Evolutionary conservation across 73 alveolate species (phyloP).

Genomic region (Paramecium bursaria): DNA sequence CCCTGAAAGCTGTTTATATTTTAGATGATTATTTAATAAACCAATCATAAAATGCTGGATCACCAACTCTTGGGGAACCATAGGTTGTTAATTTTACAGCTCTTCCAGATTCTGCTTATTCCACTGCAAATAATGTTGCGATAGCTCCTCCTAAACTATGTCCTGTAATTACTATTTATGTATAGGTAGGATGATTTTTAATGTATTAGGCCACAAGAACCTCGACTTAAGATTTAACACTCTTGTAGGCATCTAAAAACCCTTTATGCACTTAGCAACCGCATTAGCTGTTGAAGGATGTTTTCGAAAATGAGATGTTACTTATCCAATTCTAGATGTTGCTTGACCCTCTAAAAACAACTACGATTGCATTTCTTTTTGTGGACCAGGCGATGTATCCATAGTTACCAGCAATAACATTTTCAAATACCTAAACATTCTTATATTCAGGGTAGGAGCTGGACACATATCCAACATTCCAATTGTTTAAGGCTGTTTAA

Average conservation of each 20-base stretch:
- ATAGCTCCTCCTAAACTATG: slow-evolving; percentile 72
- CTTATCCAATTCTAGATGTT: slow-evolving; percentile 65
- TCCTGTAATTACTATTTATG: slow-evolving; percentile 55
- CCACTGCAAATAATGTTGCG: slow-evolving; percentile 64
- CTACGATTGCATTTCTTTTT: slow-evolving; percentile 36
- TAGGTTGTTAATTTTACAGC: slow-evolving; percentile 25
- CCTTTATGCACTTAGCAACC: slow-evolving; percentile 66
- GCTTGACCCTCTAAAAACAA: slow-evolving; percentile 66
- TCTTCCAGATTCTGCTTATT: slow-evolving; percentile 49
- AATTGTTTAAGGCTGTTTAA: slow-evolving; percentile 10
- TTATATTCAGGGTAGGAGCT: slow-evolving; percentile 16
- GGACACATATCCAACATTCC: slow-evolving; percentile 49
- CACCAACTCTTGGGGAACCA: slow-evolving; percentile 74
- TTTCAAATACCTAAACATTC: slow-evolving; percentile 37
- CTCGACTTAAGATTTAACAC: slow-evolving; percentile 7
- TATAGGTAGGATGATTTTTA: slow-evolving; percentile 52
- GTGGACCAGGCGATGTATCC: slow-evolving; percentile 44
- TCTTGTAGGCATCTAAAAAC: slow-evolving; percentile 30
- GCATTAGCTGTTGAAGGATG: slow-evolving; percentile 3
- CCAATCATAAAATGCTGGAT: slow-evolving; percentile 67
- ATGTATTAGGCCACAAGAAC: background rate
- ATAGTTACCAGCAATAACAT: background rate
- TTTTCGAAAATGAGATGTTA: slow-evolving; percentile 19
- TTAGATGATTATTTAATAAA: slow-evolving; percentile 17
- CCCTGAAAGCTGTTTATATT: slow-evolving; percentile 29